Conservation (phyloP, 169 alveolate species). For the Cryptosporidium sp. region DNA sequence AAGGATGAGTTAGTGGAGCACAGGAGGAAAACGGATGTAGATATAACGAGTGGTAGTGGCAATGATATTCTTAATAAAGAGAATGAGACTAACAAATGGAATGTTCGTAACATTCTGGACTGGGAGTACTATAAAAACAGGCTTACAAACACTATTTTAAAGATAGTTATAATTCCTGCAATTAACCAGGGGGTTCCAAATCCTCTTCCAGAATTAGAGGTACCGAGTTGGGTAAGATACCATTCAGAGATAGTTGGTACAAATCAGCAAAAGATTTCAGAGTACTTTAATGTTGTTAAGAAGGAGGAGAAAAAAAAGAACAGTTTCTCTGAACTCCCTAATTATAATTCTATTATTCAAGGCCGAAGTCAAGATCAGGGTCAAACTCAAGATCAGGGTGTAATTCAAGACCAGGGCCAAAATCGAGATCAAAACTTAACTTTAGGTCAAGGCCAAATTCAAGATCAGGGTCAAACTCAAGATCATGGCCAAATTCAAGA, state of each 20-base stretch:
- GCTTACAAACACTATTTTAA: slow-evolving; percentile 91
- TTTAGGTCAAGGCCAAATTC: background rate
- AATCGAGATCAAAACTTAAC: background rate
- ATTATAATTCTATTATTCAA: background rate
- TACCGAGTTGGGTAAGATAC: slow-evolving; percentile 92
- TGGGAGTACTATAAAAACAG: slow-evolving; percentile 97
- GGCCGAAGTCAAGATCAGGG: background rate
- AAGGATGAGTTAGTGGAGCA: background rate
- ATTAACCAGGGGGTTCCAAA: slow-evolving; percentile 92
- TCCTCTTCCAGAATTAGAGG: slow-evolving; percentile 93
- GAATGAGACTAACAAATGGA: slow-evolving; percentile 78
- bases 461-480: too few relatives aligned
- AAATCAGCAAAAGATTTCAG: slow-evolving; percentile 69
- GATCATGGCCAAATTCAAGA: background rate
- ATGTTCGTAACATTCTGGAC: slow-evolving; percentile 93
- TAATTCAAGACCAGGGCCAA: background rate
- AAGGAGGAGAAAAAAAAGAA: background rate
- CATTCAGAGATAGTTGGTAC: slow-evolving; percentile 53
- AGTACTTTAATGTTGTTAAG: slow-evolving; percentile 28
- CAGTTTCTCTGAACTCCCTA: background rate
- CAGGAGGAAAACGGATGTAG: background rate
- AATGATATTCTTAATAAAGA: background rate
- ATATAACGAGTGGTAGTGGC: too few relatives aligned
- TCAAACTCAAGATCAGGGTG: background rate
- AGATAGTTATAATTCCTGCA: slow-evolving; percentile 96